Evolutionary conservation across 2,329 filamentous ascomycete genomes (phyloP), one percentile per base, ranked within the genome.

Genomic region (Cytospora piceicola): DNA sequence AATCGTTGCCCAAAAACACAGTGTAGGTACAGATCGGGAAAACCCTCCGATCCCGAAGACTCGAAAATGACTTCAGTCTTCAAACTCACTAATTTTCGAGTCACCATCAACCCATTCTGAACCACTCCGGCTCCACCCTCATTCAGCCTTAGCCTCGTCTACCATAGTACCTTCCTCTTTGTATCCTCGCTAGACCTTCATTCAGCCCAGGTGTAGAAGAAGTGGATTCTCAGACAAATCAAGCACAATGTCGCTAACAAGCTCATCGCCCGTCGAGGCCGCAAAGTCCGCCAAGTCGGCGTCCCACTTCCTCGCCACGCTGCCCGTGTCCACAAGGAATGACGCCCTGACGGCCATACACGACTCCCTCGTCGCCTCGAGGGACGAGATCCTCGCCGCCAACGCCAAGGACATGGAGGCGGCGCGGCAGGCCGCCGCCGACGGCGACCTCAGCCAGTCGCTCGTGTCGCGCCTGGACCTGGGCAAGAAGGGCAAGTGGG

Each of bases 381-480:
- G 88, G 76, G 85, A 91, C 66, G 82, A 86, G 17, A 96, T 99
- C 70, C 84, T 99, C 58, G 88, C 89, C 52, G 95, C 95, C 68
- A 99, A 99, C 80, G 89, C 89, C 32, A 85, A 85, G 68, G 95
- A 99, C 76, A 84, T 99, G 61, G 87, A 89, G 62, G 81, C 85
- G 55, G 95, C 95, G 3, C 86, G 84, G 51, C 83, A 86, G 72
- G 91, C 92, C 58, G 92, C 91, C 24, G 85, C 88, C 20, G 86
- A 88, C 72, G 94, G 94, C 51, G 82, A 88, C 57, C 80, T 98
- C 58, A 94, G 89, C 76, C 85, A 90, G 73, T 95, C 92, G 73
- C 84, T 98, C 29, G 86, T 97, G 36, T 95, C 96, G 73, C 86
- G 95, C 64, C 84, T 99, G 68, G 94, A 99, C 77, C 82, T 99